Base-by-base conservation (phyloP, 2,329 filamentous ascomycete genomes). In the Emergomyces africanus region DNA sequence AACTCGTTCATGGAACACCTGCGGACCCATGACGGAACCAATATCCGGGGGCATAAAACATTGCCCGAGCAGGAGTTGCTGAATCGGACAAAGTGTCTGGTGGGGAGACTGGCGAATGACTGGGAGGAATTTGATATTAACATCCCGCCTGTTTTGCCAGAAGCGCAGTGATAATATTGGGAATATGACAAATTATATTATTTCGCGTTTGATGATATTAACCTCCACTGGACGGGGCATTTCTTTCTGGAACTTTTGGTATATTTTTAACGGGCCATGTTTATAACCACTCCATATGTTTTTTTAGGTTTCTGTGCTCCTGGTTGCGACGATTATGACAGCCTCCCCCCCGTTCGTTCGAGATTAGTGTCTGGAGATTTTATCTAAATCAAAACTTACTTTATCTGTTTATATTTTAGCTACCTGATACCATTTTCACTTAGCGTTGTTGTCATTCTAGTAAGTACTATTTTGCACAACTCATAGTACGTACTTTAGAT, bases 81-180 rank as follows among this genome's bases (percentile, higher is more conserved):
- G 57, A 71, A 75, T 58, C 67, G 72, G 56, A 74, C 75, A n/a
- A 70, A 70, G n/a, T 76, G 74, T 63, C 70, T 79, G 42, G 64
- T 72, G 25, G 75, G 75, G 30, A 65, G 72, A 42, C 61, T 74
- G 25, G 76, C 75, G 9, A 63, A 62, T 0, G 66, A 70, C 18
- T 64, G 66, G 14, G 77, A 78, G 63, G 71, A 75, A 39, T 79
- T 78, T 65, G 77, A 79, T 66, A 70, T 80, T 53, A 78, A 78
- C 63, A 69, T 79, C 48, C 70, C 69, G 54, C 72, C 73, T n/a
- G 28, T 42, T 23, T 48, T 61, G 12, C 50, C 54, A n/a, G 60
- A 62, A 56, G 58, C 60, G 25, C 39, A 59, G 61, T n/a, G 58
- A 37, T 20, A 56, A 12, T 57, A 44, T 18, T 9, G 50, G 23